Conservation (phyloP, 148 eudicot species). For the Rheum nobile region DNA sequence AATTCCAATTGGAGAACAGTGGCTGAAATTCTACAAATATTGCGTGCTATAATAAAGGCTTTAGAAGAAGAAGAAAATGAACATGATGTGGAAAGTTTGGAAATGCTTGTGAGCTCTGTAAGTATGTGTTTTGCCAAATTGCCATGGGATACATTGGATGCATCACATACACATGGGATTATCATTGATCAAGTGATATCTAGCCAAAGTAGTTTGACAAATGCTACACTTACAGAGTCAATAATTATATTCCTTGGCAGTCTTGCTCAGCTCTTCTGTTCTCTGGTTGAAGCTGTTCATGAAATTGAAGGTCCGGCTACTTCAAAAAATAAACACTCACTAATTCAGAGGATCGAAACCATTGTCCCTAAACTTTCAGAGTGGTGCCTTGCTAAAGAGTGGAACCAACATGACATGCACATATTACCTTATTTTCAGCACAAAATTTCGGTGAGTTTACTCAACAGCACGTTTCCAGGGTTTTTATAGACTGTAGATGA, state of each 20-base stretch:
- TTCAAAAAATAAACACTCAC: conserved; percentile 12
- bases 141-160: conserved; percentile 43
- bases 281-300: conserved; percentile 30
- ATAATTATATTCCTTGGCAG: conserved; percentile 37
- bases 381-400: conserved; percentile 38
- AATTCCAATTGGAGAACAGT: conserved; percentile 40
- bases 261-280: conserved; percentile 63
- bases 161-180: conserved; percentile 10
- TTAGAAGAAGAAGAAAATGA: conserved; percentile 33
- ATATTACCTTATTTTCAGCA: conserved; percentile 61
- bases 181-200: conserved; percentile 11
- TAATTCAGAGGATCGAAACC: conserved; percentile 26
- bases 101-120: conserved; percentile 21
- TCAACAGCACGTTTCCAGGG: background rate
- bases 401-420: conserved; percentile 8
- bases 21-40: conserved; percentile 39
- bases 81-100: conserved; percentile 12
- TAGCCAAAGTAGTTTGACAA: conserved; percentile 6
- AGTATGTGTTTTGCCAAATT: conserved; percentile 24
- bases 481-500: background rate
- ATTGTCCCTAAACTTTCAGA: conserved; percentile 40
- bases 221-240: conserved; percentile 20
- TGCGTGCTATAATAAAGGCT: conserved; percentile 42
- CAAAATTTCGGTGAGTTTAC: conserved; percentile 59
- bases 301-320: conserved; percentile 17